Conservation (phyloP, 495 filamentous ascomycete species). For the Penicillium paxilli region DNA sequence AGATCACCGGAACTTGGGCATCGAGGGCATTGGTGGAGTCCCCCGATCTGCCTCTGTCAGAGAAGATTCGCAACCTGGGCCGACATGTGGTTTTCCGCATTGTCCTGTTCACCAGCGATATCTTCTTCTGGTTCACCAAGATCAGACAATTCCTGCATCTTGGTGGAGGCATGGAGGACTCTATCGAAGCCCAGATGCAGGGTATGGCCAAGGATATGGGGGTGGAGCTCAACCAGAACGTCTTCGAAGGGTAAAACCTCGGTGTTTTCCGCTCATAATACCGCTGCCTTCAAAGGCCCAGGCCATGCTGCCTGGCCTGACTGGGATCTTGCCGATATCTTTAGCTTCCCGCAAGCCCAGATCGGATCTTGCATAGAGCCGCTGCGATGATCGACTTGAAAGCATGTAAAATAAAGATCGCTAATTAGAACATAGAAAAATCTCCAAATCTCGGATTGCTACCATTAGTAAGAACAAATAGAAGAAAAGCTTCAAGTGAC, state of each 20-base stretch:
- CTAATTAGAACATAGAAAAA: conserved; percentile 8
- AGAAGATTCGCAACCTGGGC: conserved; percentile 59
- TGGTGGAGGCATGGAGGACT: conserved; percentile 90
- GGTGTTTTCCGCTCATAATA: no score
- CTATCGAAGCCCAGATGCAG: conserved; percentile 83
- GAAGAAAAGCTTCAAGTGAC: no score
- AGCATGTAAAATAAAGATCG: neutral
- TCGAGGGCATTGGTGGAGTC: conserved; percentile 73
- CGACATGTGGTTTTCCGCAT: conserved; percentile 76
- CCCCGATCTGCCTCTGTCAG: conserved; percentile 53
- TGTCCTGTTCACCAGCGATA: conserved; percentile 75
- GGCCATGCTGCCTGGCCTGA: no score
- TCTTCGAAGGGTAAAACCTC: conserved; percentile 78
- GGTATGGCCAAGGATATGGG: conserved; percentile 87
- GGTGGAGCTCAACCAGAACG: conserved; percentile 79
- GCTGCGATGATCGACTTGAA: neutral
- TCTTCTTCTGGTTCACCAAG: conserved; percentile 80
- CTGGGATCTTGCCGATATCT: neutral
- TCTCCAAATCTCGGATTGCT: no score
- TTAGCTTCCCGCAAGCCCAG: neutral
- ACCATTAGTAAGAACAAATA: no score
- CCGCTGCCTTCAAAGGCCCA: no score
- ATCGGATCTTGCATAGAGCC: neutral
- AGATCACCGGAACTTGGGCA: conserved; percentile 92
- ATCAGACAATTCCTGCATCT: conserved; percentile 69